phyloP scores from a whole-genome alignment of 345 rosid genomes.

The Dipteronia sinensis region DNA sequence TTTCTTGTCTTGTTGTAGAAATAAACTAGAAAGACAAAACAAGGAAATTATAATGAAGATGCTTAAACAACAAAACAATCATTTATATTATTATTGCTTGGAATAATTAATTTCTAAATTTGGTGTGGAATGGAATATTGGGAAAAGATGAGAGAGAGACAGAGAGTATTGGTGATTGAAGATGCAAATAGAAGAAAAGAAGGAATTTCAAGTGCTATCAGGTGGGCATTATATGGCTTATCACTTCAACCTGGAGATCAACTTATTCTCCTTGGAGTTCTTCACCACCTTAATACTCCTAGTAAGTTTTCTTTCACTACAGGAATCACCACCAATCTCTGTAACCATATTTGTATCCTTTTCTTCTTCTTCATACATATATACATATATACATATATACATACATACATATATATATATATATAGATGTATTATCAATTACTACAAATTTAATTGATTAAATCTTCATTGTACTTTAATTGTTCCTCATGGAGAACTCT shows the following conservation, averaged over 20 bases:
- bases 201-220: conserved; percentile 25
- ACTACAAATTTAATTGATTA: too few relatives aligned
- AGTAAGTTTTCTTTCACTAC: conserved; percentile 14
- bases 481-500: too few relatives aligned
- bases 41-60: background rate
- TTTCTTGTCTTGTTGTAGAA: background rate
- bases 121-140: background rate
- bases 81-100: background rate
- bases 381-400: too few relatives aligned
- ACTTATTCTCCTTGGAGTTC: conserved; percentile 41
- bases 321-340: background rate
- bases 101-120: background rate
- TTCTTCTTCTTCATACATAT: background rate
- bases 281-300: conserved; percentile 24
- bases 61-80: background rate
- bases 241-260: conserved; percentile 41
- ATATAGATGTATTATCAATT: too few relatives aligned
- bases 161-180: conserved; percentile 49
- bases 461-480: too few relatives aligned
- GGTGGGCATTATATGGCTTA: conserved; percentile 43
- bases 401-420: too few relatives aligned
- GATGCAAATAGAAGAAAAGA: conserved; percentile 37
- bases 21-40: background rate
- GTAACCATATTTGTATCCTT: conserved; percentile 8
- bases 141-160: conserved; percentile 23